These are phyloP conservation scores for Quercus dentata DNA, from an alignment of 306 rosid species.

Conservation along the genomic window DNA sequence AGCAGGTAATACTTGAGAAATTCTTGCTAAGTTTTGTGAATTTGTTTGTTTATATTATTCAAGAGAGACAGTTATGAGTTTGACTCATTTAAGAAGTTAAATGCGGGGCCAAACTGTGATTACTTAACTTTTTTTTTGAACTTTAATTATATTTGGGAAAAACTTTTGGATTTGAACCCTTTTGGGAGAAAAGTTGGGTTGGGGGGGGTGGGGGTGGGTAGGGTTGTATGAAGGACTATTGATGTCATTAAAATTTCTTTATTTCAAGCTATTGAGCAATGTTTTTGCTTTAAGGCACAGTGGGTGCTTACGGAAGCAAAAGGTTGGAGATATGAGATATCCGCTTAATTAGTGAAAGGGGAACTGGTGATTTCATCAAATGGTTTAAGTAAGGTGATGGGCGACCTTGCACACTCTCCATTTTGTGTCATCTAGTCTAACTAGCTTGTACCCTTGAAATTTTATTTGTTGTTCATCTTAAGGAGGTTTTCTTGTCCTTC, in stretches of 20 bases:
- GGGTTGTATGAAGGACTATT: neutral
- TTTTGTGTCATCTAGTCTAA: neutral
- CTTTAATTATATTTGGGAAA: neutral
- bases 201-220: no score
- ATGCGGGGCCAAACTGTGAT: neutral
- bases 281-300: neutral
- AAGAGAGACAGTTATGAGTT: neutral
- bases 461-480: neutral
- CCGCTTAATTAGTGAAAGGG: neutral
- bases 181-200: neutral
- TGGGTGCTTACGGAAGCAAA: neutral
- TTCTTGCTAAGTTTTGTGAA: neutral
- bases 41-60: neutral
- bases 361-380: neutral
- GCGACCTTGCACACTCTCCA: neutral
- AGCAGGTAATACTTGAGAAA: conserved; percentile 57
- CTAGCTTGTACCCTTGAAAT: neutral
- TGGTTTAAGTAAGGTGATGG: neutral
- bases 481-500: neutral
- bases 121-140: neutral
- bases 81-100: neutral
- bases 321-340: neutral
- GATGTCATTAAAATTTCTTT: neutral
- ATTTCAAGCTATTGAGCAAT: neutral
- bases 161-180: neutral